Base-by-base conservation (phyloP, 345 rosid genomes). In the Moringa oleifera region DNA sequence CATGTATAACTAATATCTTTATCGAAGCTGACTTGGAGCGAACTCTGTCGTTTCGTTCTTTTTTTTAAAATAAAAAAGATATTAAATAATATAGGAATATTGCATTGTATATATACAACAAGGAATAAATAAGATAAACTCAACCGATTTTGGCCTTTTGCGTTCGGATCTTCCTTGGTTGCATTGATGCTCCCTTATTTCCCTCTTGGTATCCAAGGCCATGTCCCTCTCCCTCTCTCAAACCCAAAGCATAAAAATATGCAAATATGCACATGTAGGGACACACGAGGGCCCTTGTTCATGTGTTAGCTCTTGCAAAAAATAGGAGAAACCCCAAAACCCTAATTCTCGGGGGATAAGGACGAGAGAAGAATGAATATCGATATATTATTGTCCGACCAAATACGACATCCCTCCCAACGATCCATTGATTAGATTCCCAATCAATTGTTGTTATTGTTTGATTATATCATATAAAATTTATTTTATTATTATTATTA, bases 101-200 rank as follows among this genome's bases (percentile, higher is more conserved):
- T n/a, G n/a, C n/a, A n/a, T n/a, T n/a, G n/a, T n/a, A n/a, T n/a
- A n/a, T n/a, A n/a, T n/a, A n/a, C n/a, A n/a, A n/a, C n/a, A n/a
- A n/a, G n/a, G n/a, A n/a, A n/a, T n/a, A n/a, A n/a, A n/a, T n/a
- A n/a, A n/a, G n/a, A n/a, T n/a, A n/a, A 58, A 69, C 68, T 60
- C 74, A 81, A 76, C 83, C 55, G 75, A 73, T 72, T 81, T 79
- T 79, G 86, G 77, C 78, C 52, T 58, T 59, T 62, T 76, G 78
- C 71, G 75, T 72, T 79, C 75, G 78, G 75, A 70, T 68, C 64
- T 71, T 70, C 71, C 71, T 62, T 56, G 28, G 62, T 58, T 66
- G 54, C 68, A 66, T 58, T 71, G 77, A 81, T 78, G 59, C 83
- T 70, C 68, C 71, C 71, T 53, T 64, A 59, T 70, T 66, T 63